phyloP scores from a whole-genome alignment of 805 yeast species.

The Candida ulmi region DNA sequence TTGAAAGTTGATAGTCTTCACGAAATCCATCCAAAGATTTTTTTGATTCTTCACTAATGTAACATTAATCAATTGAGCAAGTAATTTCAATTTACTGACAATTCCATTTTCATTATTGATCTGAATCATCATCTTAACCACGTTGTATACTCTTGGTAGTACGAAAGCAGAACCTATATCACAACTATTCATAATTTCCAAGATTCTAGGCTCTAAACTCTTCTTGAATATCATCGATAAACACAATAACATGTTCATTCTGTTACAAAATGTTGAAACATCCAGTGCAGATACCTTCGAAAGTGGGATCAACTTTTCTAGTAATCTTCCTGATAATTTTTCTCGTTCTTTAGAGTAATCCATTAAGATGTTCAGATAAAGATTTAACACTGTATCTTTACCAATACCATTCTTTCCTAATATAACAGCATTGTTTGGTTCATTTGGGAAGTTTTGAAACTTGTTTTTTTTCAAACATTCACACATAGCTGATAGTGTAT shows the following conservation, averaged over 20 bases:
- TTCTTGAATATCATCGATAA: constrained; percentile 10
- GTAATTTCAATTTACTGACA: constrained; percentile 2
- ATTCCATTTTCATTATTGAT: constrained; percentile 6
- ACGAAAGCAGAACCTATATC: constrained; percentile 4
- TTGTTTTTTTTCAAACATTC: constrained; percentile 16
- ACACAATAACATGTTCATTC: constrained; percentile 17
- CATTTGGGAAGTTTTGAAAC: constrained; percentile 16
- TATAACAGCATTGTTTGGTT: constrained; percentile 6
- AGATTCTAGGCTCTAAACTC: constrained; percentile 12
- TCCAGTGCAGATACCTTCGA: constrained; percentile 10
- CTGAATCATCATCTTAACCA: constrained; percentile 4
- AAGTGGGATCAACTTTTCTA: constrained; percentile 19
- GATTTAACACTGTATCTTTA: constrained; percentile 11
- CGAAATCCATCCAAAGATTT: constrained; percentile 6
- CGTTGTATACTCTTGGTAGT: constrained; percentile 6
- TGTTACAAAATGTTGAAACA: constrained; percentile 14
- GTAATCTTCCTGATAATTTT: constrained; percentile 9
- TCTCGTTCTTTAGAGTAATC: constrained; percentile 1
- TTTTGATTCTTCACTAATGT: constrained; percentile 1
- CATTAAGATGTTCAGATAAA: constrained; percentile 14
- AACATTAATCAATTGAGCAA: constrained; percentile 3
- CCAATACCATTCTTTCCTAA: constrained; percentile 5
- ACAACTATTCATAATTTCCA: constrained; percentile 9
- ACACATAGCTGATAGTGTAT: constrained; percentile 10
- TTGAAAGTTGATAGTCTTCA: constrained; percentile 1